These are phyloP conservation scores for Candida broadrunensis DNA, from an alignment of 805 yeast genomes.

Conservation along the genomic window DNA sequence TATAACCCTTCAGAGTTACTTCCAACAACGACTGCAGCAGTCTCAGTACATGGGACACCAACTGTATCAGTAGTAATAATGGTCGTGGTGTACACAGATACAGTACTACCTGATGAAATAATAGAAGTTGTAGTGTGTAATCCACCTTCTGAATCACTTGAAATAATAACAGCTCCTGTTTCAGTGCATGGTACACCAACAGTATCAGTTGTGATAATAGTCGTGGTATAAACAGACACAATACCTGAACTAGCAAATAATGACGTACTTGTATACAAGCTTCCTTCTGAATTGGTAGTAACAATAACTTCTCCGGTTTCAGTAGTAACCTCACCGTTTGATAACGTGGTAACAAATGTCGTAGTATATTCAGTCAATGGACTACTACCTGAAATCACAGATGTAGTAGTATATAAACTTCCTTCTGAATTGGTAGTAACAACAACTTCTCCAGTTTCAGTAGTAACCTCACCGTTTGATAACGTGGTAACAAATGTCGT, in stretches of 20 bases:
- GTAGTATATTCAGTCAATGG: conserved; percentile 8
- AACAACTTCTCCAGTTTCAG: conserved; percentile 4
- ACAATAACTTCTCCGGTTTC: conserved; percentile 14
- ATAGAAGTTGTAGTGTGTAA: not conserved
- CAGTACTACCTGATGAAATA: not conserved
- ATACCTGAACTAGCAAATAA: not conserved
- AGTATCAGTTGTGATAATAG: not conserved
- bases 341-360: conserved; percentile 8
- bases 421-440: not conserved
- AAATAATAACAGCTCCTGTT: not conserved
- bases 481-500: conserved; percentile 6
- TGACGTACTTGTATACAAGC: not conserved
- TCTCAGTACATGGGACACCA: not conserved
- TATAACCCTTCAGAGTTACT: not conserved
- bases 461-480: conserved; percentile 2
- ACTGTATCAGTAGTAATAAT: not conserved
- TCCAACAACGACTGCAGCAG: not conserved
- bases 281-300: not conserved
- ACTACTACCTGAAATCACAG: not conserved
- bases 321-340: conserved; percentile 11
- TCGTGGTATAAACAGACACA: not conserved
- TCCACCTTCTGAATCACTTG: not conserved
- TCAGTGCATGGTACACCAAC: not conserved
- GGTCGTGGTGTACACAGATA: not conserved
- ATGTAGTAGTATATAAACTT: not conserved